These are phyloP conservation scores for Ramalina intermedia DNA, from an alignment of 495 filamentous ascomycete genomes.

Conservation along the genomic window DNA sequence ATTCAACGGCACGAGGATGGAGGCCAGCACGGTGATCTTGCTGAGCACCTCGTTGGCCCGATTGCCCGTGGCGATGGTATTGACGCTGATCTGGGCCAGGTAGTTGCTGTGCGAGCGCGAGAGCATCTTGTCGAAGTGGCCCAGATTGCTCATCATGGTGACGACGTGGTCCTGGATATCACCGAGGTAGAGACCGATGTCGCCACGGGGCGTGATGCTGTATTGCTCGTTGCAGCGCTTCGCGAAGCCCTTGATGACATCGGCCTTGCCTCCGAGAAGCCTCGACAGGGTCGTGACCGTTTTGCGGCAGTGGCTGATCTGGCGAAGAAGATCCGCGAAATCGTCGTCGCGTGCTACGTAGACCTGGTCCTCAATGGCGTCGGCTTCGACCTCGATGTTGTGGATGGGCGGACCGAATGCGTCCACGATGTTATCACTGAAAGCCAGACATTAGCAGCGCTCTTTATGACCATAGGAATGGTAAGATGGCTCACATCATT, in stretches of 20 bases:
- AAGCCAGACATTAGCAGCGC: conserved; percentile 21
- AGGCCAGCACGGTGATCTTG: conserved; percentile 90
- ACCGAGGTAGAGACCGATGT: conserved; percentile 88
- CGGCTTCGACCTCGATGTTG: conserved; percentile 74
- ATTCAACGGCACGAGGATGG: conserved; percentile 92
- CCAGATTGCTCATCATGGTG: conserved; percentile 93
- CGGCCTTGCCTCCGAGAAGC: conserved; percentile 86
- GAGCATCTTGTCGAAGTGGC: conserved; percentile 95
- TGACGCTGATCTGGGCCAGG: conserved; percentile 83
- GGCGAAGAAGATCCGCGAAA: conserved; percentile 68
- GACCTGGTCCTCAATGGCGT: conserved; percentile 86
- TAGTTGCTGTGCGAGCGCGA: conserved; percentile 93
- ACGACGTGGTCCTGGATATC: conserved; percentile 99
- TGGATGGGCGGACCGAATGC: conserved; percentile 80
- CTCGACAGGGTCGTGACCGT: conserved; percentile 89
- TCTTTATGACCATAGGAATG: background rate
- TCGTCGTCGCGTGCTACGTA: conserved; percentile 83
- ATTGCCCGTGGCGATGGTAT: conserved; percentile 69
- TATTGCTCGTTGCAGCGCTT: conserved; percentile 97
- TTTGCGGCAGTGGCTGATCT: conserved; percentile 81
- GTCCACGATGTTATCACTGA: conserved; percentile 82
- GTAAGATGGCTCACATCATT: conserved; percentile 56
- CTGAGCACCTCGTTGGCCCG: conserved; percentile 70
- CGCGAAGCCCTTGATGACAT: conserved; percentile 92
- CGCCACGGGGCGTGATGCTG: conserved; percentile 80